phyloP scores from a whole-genome alignment of 257 asterid genomes.

The Solanum bulbocastanum region DNA sequence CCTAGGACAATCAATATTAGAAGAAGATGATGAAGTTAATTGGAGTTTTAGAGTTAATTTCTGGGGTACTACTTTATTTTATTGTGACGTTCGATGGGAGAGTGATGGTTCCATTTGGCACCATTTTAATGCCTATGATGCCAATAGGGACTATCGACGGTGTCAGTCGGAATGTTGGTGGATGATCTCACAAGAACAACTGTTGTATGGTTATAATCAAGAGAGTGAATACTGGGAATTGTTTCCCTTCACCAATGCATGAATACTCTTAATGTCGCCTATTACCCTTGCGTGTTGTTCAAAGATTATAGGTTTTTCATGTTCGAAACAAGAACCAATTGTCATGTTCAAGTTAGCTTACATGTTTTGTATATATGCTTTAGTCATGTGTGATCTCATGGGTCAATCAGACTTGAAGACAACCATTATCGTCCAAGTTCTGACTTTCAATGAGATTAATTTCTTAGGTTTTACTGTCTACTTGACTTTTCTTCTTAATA shows the following conservation, averaged over 20 bases:
- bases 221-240: constrained; percentile 16
- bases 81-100: constrained; percentile 26
- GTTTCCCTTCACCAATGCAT: neutral
- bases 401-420: neutral
- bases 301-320: neutral
- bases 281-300: neutral
- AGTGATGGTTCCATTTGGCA: constrained; percentile 7
- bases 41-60: constrained; percentile 28
- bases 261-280: neutral
- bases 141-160: constrained; percentile 9
- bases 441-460: neutral
- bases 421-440: neutral
- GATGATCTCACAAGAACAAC: constrained; percentile 16
- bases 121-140: constrained; percentile 28
- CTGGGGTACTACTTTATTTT: constrained; percentile 28
- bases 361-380: neutral
- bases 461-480: neutral
- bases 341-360: neutral
- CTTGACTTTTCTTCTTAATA: neutral
- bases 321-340: neutral
- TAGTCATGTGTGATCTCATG: neutral
- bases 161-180: constrained; percentile 27
- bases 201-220: constrained; percentile 25
- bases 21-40: neutral
- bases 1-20: constrained; percentile 19